Percentiles rank a stretch among this genome's conserved stretches.
phyloP scores from a whole-genome alignment of 2,329 filamentous ascomycete species.

The Exophiala aquamarina region DNA sequence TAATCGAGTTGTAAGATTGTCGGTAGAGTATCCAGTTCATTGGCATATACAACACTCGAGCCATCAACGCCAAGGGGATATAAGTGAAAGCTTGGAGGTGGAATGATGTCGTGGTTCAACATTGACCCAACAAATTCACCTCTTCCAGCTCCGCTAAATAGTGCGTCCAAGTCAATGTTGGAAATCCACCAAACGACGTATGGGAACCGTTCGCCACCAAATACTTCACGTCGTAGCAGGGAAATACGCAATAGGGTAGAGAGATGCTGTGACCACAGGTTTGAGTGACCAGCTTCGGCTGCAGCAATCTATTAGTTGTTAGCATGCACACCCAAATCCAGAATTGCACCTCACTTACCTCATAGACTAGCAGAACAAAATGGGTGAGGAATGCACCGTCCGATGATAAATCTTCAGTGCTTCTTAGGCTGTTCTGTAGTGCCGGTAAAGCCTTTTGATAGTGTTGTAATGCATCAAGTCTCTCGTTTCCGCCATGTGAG shows the following conservation, averaged over 20 bases:
- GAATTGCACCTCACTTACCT: slow-evolving; percentile 39
- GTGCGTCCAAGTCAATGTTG: slow-evolving; percentile 56
- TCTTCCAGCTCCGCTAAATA: slow-evolving; percentile 52
- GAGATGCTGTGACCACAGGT: slow-evolving; percentile 57
- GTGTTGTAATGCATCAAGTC: slow-evolving; percentile 53
- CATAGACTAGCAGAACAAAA: slow-evolving; percentile 58
- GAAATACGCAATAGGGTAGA: slow-evolving; percentile 53
- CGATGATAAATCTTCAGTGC: slow-evolving; percentile 52
- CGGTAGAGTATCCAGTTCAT: slow-evolving; percentile 39
- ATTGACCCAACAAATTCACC: slow-evolving; percentile 52
- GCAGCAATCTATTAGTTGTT: slow-evolving; percentile 42
- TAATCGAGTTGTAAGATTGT: slow-evolving; percentile 46
- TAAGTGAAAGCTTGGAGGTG: slow-evolving; percentile 39
- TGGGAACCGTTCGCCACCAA: slow-evolving; percentile 46
- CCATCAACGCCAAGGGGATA: slow-evolving; percentile 36
- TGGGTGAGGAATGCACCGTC: slow-evolving; percentile 59
- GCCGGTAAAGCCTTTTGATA: slow-evolving; percentile 55
- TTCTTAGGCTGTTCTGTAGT: slow-evolving; percentile 45
- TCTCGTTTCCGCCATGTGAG: slow-evolving; percentile 45
- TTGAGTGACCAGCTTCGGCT: slow-evolving; percentile 46
- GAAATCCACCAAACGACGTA: slow-evolving; percentile 57
- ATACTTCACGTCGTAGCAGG: slow-evolving; percentile 47
- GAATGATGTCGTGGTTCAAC: slow-evolving; percentile 49
- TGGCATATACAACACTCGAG: slow-evolving; percentile 37
- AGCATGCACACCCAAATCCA: not conserved